Conservation (phyloP, 805 yeast genomes). For the Saccharomycopsis olivae region DNA sequence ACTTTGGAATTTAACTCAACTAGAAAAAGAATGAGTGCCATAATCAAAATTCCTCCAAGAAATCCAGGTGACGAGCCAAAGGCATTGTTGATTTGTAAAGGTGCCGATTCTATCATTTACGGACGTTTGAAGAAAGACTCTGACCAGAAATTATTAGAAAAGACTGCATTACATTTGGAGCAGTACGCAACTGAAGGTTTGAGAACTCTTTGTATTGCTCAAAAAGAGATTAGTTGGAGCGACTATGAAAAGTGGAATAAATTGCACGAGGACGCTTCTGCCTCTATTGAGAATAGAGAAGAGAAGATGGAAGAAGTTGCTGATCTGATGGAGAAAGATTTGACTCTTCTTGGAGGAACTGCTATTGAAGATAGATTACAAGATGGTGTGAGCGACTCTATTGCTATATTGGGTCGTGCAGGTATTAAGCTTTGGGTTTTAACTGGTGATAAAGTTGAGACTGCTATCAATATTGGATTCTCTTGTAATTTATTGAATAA, state of each 20-base stretch:
- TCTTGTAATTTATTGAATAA: conserved; percentile 69
- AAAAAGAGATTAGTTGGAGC: conserved; percentile 51
- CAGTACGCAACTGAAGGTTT: conserved; percentile 76
- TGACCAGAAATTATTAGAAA: conserved; percentile 37
- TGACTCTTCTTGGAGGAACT: conserved; percentile 67
- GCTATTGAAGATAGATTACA: conserved; percentile 81
- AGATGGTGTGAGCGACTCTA: conserved; percentile 80
- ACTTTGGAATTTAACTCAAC: conserved; percentile 77
- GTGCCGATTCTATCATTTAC: conserved; percentile 76
- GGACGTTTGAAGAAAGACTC: conserved; percentile 46
- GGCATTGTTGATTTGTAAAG: conserved; percentile 66
- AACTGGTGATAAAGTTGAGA: conserved; percentile 85
- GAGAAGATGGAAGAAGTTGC: conserved; percentile 66
- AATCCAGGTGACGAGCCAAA: conserved; percentile 38
- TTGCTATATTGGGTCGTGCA: conserved; percentile 56
- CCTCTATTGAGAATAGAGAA: conserved; percentile 52
- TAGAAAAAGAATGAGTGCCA: conserved; percentile 89
- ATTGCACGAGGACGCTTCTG: conserved; percentile 53
- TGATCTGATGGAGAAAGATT: conserved; percentile 57
- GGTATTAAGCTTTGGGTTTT: conserved; percentile 81
- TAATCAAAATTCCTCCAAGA: conserved; percentile 52
- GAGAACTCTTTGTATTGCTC: conserved; percentile 73
- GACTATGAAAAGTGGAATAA: conserved; percentile 55
- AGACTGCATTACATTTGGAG: conserved; percentile 65
- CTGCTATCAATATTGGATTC: conserved; percentile 81